Base-by-base conservation (phyloP, 345 rosid genomes). In the Murraya paniculata region DNA sequence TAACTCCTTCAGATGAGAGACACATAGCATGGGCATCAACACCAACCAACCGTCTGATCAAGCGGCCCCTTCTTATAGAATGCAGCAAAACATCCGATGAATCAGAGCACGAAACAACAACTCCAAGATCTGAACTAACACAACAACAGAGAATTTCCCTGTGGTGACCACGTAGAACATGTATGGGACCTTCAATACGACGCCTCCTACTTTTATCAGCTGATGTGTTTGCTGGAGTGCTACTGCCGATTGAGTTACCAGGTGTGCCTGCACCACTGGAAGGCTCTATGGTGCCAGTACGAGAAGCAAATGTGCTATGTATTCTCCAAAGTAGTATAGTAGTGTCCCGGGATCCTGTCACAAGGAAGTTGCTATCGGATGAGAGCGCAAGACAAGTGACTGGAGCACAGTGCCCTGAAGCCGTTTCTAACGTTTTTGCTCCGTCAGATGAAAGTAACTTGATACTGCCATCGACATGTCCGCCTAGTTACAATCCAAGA, bases 301-400 rank as follows among this genome's bases (percentile, higher is more conserved):
- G 88, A 36, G 92, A 90, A 75, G 89, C 60, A 82, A 74, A 85
- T 53, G 84, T 85, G 81, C 88, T 86, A 85, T 89, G 92, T 72
- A 96, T 87, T 90, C 90, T 96, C 99, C 99, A 96, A 70, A 96
- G 90, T 77, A 96, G 68, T 68, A 94, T 85, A 30, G 99, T 96
- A 56, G 90, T 78, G 81, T 96, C 99, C 68, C 87, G 85, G 55
- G 99, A 96, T 70, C 99, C 99, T 16, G 98, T 91, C 68, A 90
- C 98, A 14, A 96, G 98, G 85, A 86, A 94, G 81, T 79, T 86
- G 88, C 93, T 87, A 78, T 96, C 97, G 64, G 92, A 87, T 45
- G 98, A 94, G 71, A 94, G 92, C 75, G 98, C 95, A 82, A 96
- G 87, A 83, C 99, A 96, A 82, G 99, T 96, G 82, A 94, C 98